Base-by-base conservation (phyloP, 768 basidiomycete species). In the Lentinula lateritia region DNA sequence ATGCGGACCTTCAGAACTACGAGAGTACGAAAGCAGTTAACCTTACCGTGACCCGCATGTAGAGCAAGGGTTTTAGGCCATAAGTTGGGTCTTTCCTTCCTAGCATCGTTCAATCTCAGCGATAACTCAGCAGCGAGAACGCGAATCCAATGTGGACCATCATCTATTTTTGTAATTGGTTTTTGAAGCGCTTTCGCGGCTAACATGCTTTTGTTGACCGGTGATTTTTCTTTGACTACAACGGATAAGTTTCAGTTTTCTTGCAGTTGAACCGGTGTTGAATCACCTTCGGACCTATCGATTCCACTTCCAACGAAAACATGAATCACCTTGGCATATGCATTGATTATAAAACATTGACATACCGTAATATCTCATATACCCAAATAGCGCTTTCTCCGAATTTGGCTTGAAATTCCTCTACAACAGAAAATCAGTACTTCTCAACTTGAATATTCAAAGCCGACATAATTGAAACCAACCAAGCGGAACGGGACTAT, bases 11-110 rank as follows among this genome's bases (percentile, higher is more conserved):
- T 58, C 9, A 53, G 32, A n/a, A 42, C 12, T 18, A 36, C 62
- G n/a, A n/a, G 67, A 35, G 32, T 39, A n/a, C 8, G 6, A 18
- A 16, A 50, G 50, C 32, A 52, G 35, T 43, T 23, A 41, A 28
- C 61, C 69, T 62, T 59, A 83, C 93, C 89, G 78, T 88, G 87
- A 34, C 90, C 80, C 34, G 86, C 82, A 65, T 88, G 85, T 36
- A 99, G 74, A 16, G 90, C 93, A 50, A 99, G 78, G 0, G 91
- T 90, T 73, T 93, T 98, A 0, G 97, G 97, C 97, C 96, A 96
- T 7, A 93, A 67, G 46, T 87, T 88, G 0, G 90, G 86, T 13
- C 83, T 82, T 1, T 76, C 73, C 62, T 89, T 82, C 2, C 97
- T 78, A 1, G 91, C 92, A 61, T 98, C 93, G 38, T 84, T 86